These are phyloP conservation scores for Aspergillus proliferans DNA, from an alignment of 2,329 filamentous ascomycete species.

Conservation along the genomic window DNA sequence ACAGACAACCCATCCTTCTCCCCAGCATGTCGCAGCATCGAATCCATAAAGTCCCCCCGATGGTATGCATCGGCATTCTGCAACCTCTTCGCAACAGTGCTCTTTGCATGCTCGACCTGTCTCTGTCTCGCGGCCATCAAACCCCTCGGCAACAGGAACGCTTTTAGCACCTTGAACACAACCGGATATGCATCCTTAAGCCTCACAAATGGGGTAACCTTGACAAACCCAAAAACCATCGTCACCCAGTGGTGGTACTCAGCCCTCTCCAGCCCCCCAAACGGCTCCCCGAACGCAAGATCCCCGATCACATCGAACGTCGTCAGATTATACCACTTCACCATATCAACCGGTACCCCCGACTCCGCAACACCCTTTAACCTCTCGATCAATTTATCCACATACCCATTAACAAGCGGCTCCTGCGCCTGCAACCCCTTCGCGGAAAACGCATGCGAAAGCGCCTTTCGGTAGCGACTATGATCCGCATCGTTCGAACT, in stretches of 20 bases:
- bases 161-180: not conserved
- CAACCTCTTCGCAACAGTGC: conserved; percentile 3
- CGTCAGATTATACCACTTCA: conserved; percentile 19
- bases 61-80: not conserved
- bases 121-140: not conserved
- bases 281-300: conserved; percentile 19
- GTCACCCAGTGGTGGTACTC: conserved; percentile 18
- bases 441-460: conserved; percentile 37
- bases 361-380: conserved; percentile 10
- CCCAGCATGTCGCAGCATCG: conserved; percentile 6
- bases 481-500: conserved; percentile 15
- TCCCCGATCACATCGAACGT: conserved; percentile 23
- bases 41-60: conserved; percentile 10
- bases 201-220: not conserved
- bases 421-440: conserved; percentile 34
- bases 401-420: conserved; percentile 22
- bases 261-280: conserved; percentile 15
- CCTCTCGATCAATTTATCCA: conserved; percentile 24
- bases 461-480: conserved; percentile 17
- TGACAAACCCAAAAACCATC: conserved; percentile 11
- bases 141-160: not conserved
- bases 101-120: conserved; percentile 1
- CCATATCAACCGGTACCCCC: conserved; percentile 11
- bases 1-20: conserved; percentile 9
- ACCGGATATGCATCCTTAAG: conserved; percentile 3